Percentiles rank a stretch among this genome's conserved stretches.
phyloP scores from a whole-genome alignment of 805 yeast genomes.

The Kuraishia hungarica region DNA sequence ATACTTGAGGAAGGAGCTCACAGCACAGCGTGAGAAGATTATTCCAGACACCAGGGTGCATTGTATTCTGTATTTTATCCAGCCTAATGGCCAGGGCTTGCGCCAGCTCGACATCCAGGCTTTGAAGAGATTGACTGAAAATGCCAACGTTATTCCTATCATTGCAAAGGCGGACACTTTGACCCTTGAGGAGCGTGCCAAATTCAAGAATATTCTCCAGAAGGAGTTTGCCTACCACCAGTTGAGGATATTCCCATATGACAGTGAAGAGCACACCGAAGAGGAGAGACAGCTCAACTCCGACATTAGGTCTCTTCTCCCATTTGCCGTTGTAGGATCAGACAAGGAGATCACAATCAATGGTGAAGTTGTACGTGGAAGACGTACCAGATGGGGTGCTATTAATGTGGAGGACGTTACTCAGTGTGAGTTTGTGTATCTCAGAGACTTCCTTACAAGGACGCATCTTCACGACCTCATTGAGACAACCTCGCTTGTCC shows the following conservation, averaged over 20 bases:
- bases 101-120: slow-evolving; percentile 77
- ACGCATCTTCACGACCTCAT: slow-evolving; percentile 94
- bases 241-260: slow-evolving; percentile 75
- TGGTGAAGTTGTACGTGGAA: slow-evolving; percentile 79
- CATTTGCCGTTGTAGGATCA: slow-evolving; percentile 93
- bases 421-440: slow-evolving; percentile 92
- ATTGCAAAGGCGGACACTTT: slow-evolving; percentile 91
- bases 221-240: slow-evolving; percentile 65
- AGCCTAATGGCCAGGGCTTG: slow-evolving; percentile 84
- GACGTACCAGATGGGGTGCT: slow-evolving; percentile 91
- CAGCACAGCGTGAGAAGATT: slow-evolving; percentile 82
- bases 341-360: slow-evolving; percentile 66
- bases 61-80: slow-evolving; percentile 83
- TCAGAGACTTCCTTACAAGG: slow-evolving; percentile 89
- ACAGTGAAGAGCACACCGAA: slow-evolving; percentile 42
- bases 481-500: slow-evolving; percentile 80
- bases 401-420: slow-evolving; percentile 89
- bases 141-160: slow-evolving; percentile 89
- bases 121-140: slow-evolving; percentile 75
- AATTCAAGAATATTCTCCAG: slow-evolving; percentile 70
- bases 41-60: slow-evolving; percentile 89
- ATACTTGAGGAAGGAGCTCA: slow-evolving; percentile 86
- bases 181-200: slow-evolving; percentile 76
- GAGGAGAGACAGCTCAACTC: slow-evolving; percentile 69
- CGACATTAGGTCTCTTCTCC: slow-evolving; percentile 70